Evolutionary conservation across 169 alveolate genomes (phyloP).

Genomic region (Babesia caballi): DNA sequence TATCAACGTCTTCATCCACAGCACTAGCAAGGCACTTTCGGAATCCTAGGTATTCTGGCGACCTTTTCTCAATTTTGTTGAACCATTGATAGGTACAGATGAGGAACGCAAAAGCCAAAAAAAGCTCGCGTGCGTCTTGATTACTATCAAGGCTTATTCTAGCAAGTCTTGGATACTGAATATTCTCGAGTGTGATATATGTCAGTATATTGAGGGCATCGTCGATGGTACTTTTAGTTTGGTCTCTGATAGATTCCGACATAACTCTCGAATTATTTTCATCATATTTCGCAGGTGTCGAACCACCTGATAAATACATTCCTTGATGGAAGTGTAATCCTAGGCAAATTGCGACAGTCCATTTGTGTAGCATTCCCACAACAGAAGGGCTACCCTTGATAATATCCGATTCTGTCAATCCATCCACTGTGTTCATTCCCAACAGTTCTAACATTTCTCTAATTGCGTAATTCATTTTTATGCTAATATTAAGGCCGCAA

Average conservation of each 20-base stretch:
- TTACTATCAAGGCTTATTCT: background rate
- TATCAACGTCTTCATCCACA: background rate
- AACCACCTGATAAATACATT: background rate
- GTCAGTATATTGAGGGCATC: conserved; percentile 33
- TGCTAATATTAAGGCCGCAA: too few relatives aligned
- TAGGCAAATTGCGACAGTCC: conserved; percentile 3
- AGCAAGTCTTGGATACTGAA: conserved; percentile 13
- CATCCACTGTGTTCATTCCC: background rate
- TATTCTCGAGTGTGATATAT: conserved; percentile 15
- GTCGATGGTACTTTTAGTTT: conserved; percentile 10
- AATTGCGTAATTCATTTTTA: too few relatives aligned
- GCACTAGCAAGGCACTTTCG: background rate
- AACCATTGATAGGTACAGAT: conserved; percentile 13
- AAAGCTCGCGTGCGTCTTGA: conserved; percentile 30
- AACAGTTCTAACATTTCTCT: background rate
- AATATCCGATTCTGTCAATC: background rate
- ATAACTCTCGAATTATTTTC: conserved; percentile 7
- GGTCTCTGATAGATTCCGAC: conserved; percentile 1
- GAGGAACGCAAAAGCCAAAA: conserved; percentile 31
- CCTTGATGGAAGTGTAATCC: background rate
- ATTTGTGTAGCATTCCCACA: background rate
- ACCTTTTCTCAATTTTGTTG: background rate
- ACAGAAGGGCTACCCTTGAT: background rate
- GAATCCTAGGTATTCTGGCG: conserved; percentile 10
- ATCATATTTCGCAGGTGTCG: background rate